Conservation (phyloP, 768 basidiomycete genomes). For the Harrya chromipes region DNA sequence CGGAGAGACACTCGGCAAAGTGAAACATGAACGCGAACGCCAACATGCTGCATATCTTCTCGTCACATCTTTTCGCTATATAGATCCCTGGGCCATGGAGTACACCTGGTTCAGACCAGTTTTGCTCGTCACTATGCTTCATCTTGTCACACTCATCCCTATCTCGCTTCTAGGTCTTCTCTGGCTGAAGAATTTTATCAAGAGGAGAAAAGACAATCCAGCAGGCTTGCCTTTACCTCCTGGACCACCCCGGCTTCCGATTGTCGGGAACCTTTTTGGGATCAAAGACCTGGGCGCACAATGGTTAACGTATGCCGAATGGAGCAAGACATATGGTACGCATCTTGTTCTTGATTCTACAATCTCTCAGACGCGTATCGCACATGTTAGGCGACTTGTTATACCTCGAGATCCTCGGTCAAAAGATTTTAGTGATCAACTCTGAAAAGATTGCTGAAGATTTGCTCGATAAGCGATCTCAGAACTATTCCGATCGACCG, state of each 20-base stretch:
- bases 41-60: not conserved
- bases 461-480: slow-evolving; percentile 28
- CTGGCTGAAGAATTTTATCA: slow-evolving; percentile 1
- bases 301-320: slow-evolving; percentile 41
- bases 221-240: slow-evolving; percentile 35
- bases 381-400: slow-evolving; percentile 20
- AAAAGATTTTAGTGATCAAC: slow-evolving; percentile 23
- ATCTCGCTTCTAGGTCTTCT: not conserved
- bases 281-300: slow-evolving; percentile 36
- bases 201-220: slow-evolving; percentile 13
- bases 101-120: not conserved
- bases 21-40: slow-evolving; percentile 8
- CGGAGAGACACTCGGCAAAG: not conserved
- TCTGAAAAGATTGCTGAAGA: slow-evolving; percentile 25
- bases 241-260: slow-evolving; percentile 39
- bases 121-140: not conserved
- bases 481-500: slow-evolving; percentile 28
- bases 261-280: slow-evolving; percentile 44
- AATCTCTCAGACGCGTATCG: not conserved
- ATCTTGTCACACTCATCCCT: slow-evolving; percentile 4
- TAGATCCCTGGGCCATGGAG: not conserved
- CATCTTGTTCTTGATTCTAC: not conserved
- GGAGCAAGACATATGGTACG: slow-evolving; percentile 42
- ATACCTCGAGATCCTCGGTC: slow-evolving; percentile 26
- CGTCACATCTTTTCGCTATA: slow-evolving; percentile 3